Evolutionary conservation across 371 early-diverging fungal genomes (phyloP).

Genomic region (Mucor saturninus): DNA sequence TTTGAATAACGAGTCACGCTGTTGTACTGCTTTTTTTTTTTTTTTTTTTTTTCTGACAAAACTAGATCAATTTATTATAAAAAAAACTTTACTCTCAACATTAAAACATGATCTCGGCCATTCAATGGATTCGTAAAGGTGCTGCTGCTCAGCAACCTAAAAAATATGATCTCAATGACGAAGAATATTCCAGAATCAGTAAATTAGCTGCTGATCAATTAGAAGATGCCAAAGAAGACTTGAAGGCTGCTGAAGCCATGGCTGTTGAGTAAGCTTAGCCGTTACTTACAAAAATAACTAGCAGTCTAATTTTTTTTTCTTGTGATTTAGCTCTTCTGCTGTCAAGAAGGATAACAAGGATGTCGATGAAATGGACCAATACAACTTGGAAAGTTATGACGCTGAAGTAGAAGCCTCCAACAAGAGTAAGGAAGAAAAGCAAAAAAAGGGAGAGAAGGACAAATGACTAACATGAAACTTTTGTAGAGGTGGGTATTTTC

Average conservation of each 20-base stretch:
- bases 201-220: conserved; percentile 72
- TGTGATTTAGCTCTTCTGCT: background rate
- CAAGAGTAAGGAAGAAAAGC: conserved; percentile 33
- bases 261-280: conserved; percentile 34
- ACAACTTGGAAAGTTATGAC: conserved; percentile 80
- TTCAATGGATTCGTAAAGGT: conserved; percentile 90
- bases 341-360: conserved; percentile 21
- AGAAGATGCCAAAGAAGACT: conserved; percentile 72
- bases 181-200: conserved; percentile 83
- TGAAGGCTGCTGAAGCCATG: conserved; percentile 61
- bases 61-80: background rate
- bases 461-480: conserved; percentile 6
- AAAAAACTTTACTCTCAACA: background rate
- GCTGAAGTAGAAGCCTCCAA: conserved; percentile 51
- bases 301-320: background rate
- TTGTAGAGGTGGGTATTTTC: conserved; percentile 58
- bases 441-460: too few relatives aligned
- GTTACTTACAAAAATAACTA: background rate
- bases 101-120: conserved; percentile 73
- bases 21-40: conserved; percentile 2
- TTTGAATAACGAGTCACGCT: background rate
- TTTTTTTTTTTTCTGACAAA: conserved; percentile 6
- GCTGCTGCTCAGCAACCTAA: conserved; percentile 80
- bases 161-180: conserved; percentile 81
- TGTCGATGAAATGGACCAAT: conserved; percentile 72